Base-by-base conservation (phyloP, 768 basidiomycete species). In the Lentinus brumalis region DNA sequence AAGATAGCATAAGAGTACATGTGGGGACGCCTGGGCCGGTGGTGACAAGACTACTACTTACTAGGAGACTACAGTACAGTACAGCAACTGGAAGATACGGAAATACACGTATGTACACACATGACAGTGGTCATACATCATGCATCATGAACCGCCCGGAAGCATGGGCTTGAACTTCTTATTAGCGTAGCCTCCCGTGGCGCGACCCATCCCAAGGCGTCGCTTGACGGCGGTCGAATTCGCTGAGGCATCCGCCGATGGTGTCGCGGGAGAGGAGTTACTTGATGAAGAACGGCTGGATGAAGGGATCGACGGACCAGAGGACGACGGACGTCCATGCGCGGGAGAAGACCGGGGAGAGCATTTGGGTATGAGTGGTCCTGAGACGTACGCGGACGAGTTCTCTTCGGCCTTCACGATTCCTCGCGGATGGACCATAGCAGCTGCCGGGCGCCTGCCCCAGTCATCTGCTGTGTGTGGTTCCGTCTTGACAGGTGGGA, bases 161-260 rank as follows among this genome's bases (percentile, higher is more conserved):
- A 14, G 32, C 49, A 59, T 86, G n/a, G 76, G 70, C 72, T 87
- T 88, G 78, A 88, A 88, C 73, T 86, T 88, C 73, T 88, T 89
- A 71, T 88, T 89, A 26, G 82, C 66, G 68, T 88, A 88, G 4
- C 83, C 82, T 29, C 64, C 72, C 7, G 71, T 72, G 4, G 71
- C 70, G 65, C 83, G 76, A 16, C 85, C 85, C 86, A 88, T 87
- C 0, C 88, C 88, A 54, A 88, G 73, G 46, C 86, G 77, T 59
- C 86, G 78, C 66, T 87, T 88, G 16, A 70, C 71, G 32, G 79
- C 80, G 14, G 52, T 55, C 9, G 32, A 42, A 40, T 61, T 44
- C n/a, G 42, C 55, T 1, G 53, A 11, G 4, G 60, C 39, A 39
- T 46, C 38, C 16, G 57, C 46, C 26, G 57, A 21, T 7, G 45